Evolutionary conservation across 805 yeast species (phyloP), one percentile per base, ranked within the genome.

Genomic region (Schwanniomyces vanrijiae): DNA sequence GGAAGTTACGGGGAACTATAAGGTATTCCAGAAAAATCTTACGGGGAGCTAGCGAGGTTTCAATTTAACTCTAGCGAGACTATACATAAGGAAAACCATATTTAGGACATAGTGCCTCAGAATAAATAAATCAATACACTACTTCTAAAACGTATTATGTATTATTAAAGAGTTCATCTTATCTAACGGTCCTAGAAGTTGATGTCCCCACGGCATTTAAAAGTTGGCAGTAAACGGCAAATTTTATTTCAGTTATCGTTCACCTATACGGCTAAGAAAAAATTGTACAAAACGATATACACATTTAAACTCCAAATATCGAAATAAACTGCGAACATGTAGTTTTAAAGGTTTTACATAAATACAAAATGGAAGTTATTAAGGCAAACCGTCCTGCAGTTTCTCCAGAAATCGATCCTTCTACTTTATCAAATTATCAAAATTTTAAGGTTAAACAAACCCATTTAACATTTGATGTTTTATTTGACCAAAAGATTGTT

Each of bases 371-470:
- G 55, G 50, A 48, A 14, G 33, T 51, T 24, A 46, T 53, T 14
- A 40, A 47, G 3, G 4, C 39, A 4, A 43, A 51, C 24, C 49
- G 55, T 38, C 80, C 80, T 1, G 47, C 45, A 7, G 47, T 31
- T 16, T 73, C 77, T 1, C 80, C 89, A 3, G 88, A 83, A 55
- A 47, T 60, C 9, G 96, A 90, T 64, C 86, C 86, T 20, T 86
- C 95, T 1, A 88, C 97, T 2, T 71, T 83, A 40, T 89, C 96
- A 37, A 87, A 85, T 62, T 90, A 88, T 64, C 53, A 56, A 14
- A 53, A 66, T 24, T 84, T 88, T 58, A 55, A 63, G 2, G 76
- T 88, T 20, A 55, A 63, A 3, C 66, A 78, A 48, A 83, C 95
- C 1, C 60, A 57, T 2, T 68, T 90, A 43, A 68, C 75, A 44